Evolutionary conservation across 345 rosid species (phyloP), one percentile per base, ranked within the genome.

Genomic region (Draba incana): DNA sequence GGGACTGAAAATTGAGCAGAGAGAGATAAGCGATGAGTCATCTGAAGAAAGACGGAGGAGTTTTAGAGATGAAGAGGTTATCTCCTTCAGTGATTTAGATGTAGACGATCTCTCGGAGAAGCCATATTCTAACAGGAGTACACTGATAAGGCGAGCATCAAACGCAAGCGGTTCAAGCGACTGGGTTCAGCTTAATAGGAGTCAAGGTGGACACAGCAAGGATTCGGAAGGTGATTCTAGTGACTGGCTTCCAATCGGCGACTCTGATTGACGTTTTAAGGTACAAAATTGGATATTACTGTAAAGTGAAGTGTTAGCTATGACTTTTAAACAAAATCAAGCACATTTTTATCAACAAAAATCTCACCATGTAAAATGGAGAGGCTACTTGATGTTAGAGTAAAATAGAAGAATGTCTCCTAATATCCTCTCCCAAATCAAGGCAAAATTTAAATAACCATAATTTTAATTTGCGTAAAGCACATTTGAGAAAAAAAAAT

Each of bases 71-170:
- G 86, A 79, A 49, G 84, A 73, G 50, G 85, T 84, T 51, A 78
- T 85, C 52, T 83, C 84, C 2, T 86, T 86, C 65, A 86, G 91
- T 58, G 95, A 88, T 74, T 66, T 85, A 77, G 94, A 84, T 49
- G 65, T 47, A 4, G 89, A 85, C 2, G 78, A 79, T 57, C 74
- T 47, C 53, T 69, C 81, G 0, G 39, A 54, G 35, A 80, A 80
- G 77, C 61, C 50, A 33, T 71, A 77, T 11, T 49, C 65, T 20
- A 53, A 31, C 47, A 80, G 31, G 16, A 62, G 39, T n/a, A 37
- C 66, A 30, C 68, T 65, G 46, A 71, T 48, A 6, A 10, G 49
- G 6, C 75, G 64, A 20, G 66, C 78, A 30, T 82, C 90, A 46
- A 56, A 72, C 10, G 72, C 81, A 0, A 71, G 81, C 27, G 87